Evolutionary conservation across 208 protist genomes (phyloP).

Genomic region (Crithidia sp.): DNA sequence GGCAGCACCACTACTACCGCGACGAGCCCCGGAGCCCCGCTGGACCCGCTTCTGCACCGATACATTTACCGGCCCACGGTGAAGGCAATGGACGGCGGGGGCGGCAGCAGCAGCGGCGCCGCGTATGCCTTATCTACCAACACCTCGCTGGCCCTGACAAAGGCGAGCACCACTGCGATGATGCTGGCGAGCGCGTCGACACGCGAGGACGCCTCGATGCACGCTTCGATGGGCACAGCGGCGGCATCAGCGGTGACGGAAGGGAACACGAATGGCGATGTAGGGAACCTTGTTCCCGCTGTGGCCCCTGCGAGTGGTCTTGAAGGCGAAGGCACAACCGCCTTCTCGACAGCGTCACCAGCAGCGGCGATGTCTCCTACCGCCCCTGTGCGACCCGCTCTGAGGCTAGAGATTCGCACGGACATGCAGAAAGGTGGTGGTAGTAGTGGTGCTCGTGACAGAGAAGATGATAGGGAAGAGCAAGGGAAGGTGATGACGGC

Average conservation of each 20-base stretch:
- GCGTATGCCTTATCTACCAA: neutral
- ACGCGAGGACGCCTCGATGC: neutral
- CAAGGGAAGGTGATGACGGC: too few relatives aligned
- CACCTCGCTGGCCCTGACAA: constrained; percentile 21
- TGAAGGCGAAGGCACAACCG: too few relatives aligned
- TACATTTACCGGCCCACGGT: constrained; percentile 33
- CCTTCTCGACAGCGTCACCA: too few relatives aligned
- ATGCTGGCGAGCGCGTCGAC: neutral
- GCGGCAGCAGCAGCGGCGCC: too few relatives aligned
- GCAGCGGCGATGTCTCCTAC: too few relatives aligned
- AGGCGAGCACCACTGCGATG: neutral
- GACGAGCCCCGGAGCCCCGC: neutral
- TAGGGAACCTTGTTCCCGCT: too few relatives aligned
- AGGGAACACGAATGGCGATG: neutral
- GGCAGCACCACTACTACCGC: neutral
- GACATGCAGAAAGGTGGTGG: too few relatives aligned
- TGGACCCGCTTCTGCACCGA: constrained; percentile 6
- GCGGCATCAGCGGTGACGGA: neutral
- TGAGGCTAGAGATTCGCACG: too few relatives aligned
- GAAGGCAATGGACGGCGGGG: constrained; percentile 11
- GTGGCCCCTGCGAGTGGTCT: too few relatives aligned
- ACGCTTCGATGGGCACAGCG: neutral
- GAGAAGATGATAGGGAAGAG: too few relatives aligned
- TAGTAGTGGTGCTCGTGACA: too few relatives aligned
- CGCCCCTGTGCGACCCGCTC: too few relatives aligned